Conservation (phyloP, 306 rosid species). For the Senna siamea region DNA sequence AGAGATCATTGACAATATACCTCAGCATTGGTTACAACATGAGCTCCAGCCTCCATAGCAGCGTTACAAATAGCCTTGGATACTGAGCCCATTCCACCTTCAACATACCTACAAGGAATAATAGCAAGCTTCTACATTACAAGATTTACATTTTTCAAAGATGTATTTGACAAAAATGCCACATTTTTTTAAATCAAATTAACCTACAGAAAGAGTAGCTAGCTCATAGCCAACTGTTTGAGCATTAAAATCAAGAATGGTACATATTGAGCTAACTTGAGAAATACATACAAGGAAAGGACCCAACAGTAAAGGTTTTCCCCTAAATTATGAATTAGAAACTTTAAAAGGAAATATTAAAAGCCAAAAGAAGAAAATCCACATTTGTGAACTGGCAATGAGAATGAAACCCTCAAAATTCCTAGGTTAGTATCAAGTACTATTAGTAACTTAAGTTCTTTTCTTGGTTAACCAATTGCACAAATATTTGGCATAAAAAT, state of each 20-base stretch:
- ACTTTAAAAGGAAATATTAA: neutral
- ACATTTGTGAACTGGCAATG: neutral
- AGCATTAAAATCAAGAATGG: slow-evolving; percentile 21
- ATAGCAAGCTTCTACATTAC: slow-evolving; percentile 1
- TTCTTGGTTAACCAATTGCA: neutral
- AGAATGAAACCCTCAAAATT: neutral
- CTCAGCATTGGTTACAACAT: slow-evolving; percentile 73
- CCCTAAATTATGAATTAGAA: neutral
- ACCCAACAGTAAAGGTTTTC: neutral
- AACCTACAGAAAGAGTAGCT: slow-evolving; percentile 7
- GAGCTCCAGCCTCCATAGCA: slow-evolving; percentile 82
- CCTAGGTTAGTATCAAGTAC: neutral
- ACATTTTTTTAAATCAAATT: slow-evolving; percentile 12
- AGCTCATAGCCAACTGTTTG: slow-evolving; percentile 21
- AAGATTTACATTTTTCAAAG: neutral
- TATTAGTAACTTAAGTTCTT: neutral
- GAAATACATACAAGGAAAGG: neutral
- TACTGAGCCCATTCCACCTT: slow-evolving; percentile 99
- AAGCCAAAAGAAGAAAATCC: neutral
- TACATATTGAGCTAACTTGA: neutral
- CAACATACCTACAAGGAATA: slow-evolving; percentile 70
- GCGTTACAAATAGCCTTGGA: slow-evolving; percentile 82
- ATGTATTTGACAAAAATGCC: neutral
- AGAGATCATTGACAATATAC: slow-evolving; percentile 50
- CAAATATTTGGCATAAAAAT: slow-evolving; percentile 4